Base-by-base conservation (phyloP, 306 rosid species). In the Nissolia schottii region DNA sequence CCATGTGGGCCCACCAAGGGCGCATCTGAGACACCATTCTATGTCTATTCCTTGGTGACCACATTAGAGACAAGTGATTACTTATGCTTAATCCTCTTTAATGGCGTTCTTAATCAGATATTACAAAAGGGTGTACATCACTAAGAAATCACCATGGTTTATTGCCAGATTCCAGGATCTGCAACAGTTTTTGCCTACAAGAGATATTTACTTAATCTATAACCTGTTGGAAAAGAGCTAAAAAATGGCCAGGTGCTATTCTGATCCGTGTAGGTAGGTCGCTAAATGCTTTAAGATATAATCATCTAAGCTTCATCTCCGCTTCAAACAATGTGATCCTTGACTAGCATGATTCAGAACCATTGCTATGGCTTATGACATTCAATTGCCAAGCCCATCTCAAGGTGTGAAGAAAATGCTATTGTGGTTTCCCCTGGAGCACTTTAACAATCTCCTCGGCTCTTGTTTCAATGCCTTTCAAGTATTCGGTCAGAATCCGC, bases 401-500 rank as follows among this genome's bases (percentile, higher is more conserved):
- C 64, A 79, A 63, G 29, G 34, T 40, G 28, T 46, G 73, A 65
- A 25, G 25, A 62, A n/a, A 59, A 45, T 68, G 74, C 67, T 77
- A 84, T 61, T 81, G 75, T 19, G 58, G 66, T 43, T 81, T 87
- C 46, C 92, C 90, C 83, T 83, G 82, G 70, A 94, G 86, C 51
- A 80, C 77, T 79, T 59, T 85, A 76, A 86, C 91, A 78, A 91
- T 78, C 58, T 94, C 92, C 71, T 86, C 83, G 0, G 88, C 80
- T 80, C 98, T 83, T 6, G 83, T 80, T 82, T 91, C 88, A 3
- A 93, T 93, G 77, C 96, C 97, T 61, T 87, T 91, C 72, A 93
- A 81, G 79, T 89, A 93, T 81, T 93, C 92, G 0, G 85, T 75
- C 46, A 94, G 91, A 76, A 89, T 78, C 5, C 95, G 83, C 77